phyloP scores from a whole-genome alignment of 1,284 basidiomycete genomes.

The Rhodotorula sp. region DNA sequence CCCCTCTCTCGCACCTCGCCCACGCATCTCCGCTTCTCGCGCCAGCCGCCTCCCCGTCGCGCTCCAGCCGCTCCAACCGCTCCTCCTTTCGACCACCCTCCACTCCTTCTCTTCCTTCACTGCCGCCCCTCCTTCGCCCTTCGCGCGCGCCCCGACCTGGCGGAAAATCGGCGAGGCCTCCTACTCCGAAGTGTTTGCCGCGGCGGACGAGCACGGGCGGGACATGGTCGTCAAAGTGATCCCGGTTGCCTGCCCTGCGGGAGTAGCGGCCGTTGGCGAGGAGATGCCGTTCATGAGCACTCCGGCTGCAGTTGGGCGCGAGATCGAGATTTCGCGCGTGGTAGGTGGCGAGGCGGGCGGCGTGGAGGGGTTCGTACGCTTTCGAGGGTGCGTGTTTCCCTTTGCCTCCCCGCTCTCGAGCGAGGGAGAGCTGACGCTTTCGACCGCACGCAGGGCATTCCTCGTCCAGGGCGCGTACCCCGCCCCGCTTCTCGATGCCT shows the following conservation, averaged over 20 bases:
- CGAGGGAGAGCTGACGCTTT: neutral
- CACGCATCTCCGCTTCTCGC: neutral
- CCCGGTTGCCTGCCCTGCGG: constrained; percentile 54
- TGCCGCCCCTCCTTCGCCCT: constrained; percentile 12
- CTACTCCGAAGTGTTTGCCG: constrained; percentile 94
- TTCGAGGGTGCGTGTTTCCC: constrained; percentile 62
- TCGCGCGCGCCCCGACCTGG: constrained; percentile 38
- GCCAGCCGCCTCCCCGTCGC: no score
- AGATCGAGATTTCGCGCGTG: constrained; percentile 79
- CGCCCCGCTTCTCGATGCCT: constrained; percentile 69
- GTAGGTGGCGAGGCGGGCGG: constrained; percentile 60
- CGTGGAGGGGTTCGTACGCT: constrained; percentile 72
- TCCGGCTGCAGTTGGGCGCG: constrained; percentile 75
- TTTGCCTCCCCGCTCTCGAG: no score
- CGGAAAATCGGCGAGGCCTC: constrained; percentile 93
- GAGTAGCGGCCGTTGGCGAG: constrained; percentile 44
- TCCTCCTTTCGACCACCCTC: neutral
- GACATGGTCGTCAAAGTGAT: constrained; percentile 85
- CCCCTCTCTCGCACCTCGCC: neutral
- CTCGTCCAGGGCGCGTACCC: constrained; percentile 86
- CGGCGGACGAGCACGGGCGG: constrained; percentile 54
- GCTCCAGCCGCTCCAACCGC: neutral
- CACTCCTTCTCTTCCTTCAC: constrained; percentile 9
- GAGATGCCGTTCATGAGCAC: constrained; percentile 43
- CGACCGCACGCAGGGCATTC: constrained; percentile 59